These are phyloP conservation scores for Neurospora africana DNA, from an alignment of 495 filamentous ascomycete species.

Conservation along the genomic window DNA sequence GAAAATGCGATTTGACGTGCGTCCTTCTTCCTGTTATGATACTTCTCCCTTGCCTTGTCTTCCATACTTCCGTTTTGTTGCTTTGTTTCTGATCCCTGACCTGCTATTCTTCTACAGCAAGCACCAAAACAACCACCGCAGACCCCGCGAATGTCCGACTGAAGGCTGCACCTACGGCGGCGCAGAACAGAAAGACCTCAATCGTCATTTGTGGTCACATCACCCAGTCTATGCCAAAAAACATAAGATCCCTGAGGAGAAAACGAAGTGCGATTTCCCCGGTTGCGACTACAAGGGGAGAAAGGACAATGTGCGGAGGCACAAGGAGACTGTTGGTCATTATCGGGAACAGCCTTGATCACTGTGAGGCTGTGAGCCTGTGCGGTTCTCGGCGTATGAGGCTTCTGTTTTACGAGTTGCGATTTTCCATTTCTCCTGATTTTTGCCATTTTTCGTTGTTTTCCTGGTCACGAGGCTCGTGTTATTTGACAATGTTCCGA, in stretches of 20 bases:
- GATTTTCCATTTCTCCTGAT: neutral
- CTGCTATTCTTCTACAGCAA: neutral
- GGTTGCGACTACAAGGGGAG: constrained; percentile 6
- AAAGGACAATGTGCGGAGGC: constrained; percentile 11
- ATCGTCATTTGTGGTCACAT: constrained; percentile 14
- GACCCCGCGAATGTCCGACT: neutral
- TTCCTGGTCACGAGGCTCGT: neutral
- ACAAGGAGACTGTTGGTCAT: neutral
- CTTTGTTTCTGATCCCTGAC: neutral
- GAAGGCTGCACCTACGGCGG: neutral
- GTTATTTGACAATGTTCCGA: neutral
- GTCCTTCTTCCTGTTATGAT: neutral
- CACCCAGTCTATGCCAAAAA: neutral
- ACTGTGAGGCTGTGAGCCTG: neutral
- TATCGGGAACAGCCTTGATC: neutral
- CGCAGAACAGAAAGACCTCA: constrained; percentile 7
- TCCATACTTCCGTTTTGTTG: neutral
- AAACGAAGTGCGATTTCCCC: neutral
- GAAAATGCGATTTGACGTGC: constrained; percentile 2
- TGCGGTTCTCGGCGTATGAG: neutral
- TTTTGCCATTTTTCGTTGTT: neutral
- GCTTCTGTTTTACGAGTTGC: neutral
- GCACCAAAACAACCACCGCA: constrained; percentile 10
- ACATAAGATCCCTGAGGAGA: neutral
- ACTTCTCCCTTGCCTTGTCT: neutral